phyloP scores from a whole-genome alignment of 23 red algal genomes.

The Agarophyton chilense region DNA sequence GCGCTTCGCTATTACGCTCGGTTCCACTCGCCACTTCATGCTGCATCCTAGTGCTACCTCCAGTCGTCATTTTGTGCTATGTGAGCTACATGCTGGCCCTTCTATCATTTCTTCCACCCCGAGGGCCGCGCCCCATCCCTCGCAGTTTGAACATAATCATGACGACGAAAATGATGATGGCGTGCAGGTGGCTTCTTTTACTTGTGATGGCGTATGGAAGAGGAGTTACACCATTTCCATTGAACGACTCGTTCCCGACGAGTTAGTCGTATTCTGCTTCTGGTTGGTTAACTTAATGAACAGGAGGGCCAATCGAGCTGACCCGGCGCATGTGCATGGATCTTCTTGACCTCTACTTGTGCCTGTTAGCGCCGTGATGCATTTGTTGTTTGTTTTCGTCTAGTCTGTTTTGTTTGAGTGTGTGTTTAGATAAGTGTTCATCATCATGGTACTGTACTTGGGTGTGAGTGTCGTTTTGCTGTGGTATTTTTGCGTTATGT shows the following conservation, averaged over 20 bases:
- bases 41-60: constrained; percentile 3
- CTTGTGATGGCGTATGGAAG: constrained; percentile 32
- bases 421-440: neutral
- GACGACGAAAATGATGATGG: constrained; percentile 23
- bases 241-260: constrained; percentile 3
- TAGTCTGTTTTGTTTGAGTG: neutral
- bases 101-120: neutral
- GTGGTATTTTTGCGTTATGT: too few relatives aligned
- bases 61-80: constrained; percentile 28
- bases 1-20: neutral
- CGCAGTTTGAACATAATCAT: constrained; percentile 27
- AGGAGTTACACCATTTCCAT: constrained; percentile 2
- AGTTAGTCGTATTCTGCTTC: constrained; percentile 22
- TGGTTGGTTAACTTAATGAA: constrained; percentile 29
- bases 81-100: constrained; percentile 13
- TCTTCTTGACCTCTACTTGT: neutral
- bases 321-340: constrained; percentile 10
- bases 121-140: neutral
- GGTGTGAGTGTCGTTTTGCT: too few relatives aligned
- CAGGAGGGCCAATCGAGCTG: constrained; percentile 25
- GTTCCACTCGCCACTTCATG: neutral
- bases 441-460: too few relatives aligned
- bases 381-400: neutral
- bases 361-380: too few relatives aligned
- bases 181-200: constrained; percentile 33